Evolutionary conservation across 2,329 filamentous ascomycete genomes (phyloP).

Genomic region (Hypocrella siamensis): DNA sequence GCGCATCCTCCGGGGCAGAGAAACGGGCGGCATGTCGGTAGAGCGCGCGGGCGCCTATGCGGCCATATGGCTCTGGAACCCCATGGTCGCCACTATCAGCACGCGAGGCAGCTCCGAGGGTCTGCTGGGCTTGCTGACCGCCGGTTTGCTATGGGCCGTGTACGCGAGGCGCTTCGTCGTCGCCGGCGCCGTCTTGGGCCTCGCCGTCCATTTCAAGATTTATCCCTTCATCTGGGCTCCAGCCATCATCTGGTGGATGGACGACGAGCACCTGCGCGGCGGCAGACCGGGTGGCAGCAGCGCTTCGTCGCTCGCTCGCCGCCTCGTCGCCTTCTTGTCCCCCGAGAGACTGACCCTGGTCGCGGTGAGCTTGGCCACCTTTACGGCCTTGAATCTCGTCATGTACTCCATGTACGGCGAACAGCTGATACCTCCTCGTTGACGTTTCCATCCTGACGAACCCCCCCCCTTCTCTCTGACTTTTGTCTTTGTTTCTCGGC

Average conservation of each 20-base stretch:
- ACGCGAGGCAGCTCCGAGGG: constrained; percentile 91
- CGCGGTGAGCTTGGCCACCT: constrained; percentile 53
- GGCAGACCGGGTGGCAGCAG: too few species aligned
- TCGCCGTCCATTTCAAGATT: constrained; percentile 94
- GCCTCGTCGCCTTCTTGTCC: constrained; percentile 30
- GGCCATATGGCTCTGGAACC: constrained; percentile 85
- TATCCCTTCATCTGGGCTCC: constrained; percentile 94
- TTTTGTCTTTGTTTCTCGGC: not conserved
- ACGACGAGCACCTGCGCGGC: constrained; percentile 30
- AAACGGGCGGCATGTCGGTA: constrained; percentile 26
- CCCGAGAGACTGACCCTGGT: constrained; percentile 40
- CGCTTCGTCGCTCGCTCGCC: constrained; percentile 9
- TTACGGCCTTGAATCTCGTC: constrained; percentile 52
- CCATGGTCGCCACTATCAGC: constrained; percentile 95
- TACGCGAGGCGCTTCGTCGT: constrained; percentile 44
- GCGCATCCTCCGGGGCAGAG: constrained; percentile 12
- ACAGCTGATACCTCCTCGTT: too few species aligned
- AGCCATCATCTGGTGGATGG: constrained; percentile 69
- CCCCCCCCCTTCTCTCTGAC: not conserved
- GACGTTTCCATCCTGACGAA: not conserved
- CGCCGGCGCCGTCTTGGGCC: constrained; percentile 61
- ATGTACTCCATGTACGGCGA: constrained; percentile 66
- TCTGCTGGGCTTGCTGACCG: constrained; percentile 69
- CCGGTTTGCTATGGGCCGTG: constrained; percentile 71
- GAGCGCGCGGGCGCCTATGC: constrained; percentile 57